Evolutionary conservation across 1,139 yeast species (phyloP), one percentile per base, ranked within the genome.

Genomic region (Ogataea hybrid): DNA sequence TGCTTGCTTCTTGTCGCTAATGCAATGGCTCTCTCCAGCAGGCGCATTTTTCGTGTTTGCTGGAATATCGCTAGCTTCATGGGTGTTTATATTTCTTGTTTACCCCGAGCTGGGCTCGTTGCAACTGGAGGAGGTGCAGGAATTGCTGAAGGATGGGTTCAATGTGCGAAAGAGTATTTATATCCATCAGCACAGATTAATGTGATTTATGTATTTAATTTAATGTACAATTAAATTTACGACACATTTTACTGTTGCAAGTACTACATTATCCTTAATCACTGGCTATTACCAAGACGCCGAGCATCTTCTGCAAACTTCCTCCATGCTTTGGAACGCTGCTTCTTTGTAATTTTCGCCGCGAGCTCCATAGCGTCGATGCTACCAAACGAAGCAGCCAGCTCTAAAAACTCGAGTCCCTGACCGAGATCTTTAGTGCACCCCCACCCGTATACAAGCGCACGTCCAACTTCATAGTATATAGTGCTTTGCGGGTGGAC

Each of bases 371-470:
- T 77, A 0, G 90, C 82, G 49, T 81, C 84, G 1, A 76, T 70
- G 54, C 80, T 79, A 2, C 94, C 95, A 62, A 83, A 64, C 12
- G 80, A 69, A 1, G 82, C 92, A 3, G 90, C 81, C 56, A 79
- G 71, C 49, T 83, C 83, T 37, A 84, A 66, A 49, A 79, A 75
- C 46, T 69, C 69, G 30, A 85, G 65, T 0, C 88, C 94, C 52
- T 70, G 67, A 10, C 59, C 51, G 53, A 82, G 88, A 53, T 83
- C 81, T 46, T 70, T 68, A 8, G 64, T 67, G 11, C 64, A 64
- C 0, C 89, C 89, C 75, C 77, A 72, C 3, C 86, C 88, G 53
- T 75, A 72, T 38, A 77, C 58, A 42, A 77, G 71, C 12, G 76
- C 70, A 57, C 73, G 75, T 2, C 89, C 95, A 30, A 84, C 69